Conservation (phyloP, 78 protist genomes). For the Protostelium mycophagum region DNA sequence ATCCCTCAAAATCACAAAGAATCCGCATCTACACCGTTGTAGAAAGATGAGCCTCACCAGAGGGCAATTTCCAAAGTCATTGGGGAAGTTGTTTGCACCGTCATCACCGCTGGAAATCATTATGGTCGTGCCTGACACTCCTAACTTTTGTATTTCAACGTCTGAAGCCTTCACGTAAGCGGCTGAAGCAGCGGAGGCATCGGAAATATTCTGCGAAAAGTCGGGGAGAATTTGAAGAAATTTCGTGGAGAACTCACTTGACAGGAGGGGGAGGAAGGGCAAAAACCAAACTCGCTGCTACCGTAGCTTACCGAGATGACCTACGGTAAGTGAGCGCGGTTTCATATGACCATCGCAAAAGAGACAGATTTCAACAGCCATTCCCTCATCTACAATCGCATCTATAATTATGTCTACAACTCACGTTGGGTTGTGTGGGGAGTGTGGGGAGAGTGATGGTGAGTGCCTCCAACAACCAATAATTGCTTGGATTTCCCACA, state of each 20-base stretch:
- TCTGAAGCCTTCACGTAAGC: conserved; percentile 36
- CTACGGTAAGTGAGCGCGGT: background rate
- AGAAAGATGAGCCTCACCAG: background rate
- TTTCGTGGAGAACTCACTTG: background rate
- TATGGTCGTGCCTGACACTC: conserved; percentile 51
- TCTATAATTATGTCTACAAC: background rate
- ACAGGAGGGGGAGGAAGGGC: background rate
- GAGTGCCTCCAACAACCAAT: background rate
- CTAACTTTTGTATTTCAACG: conserved; percentile 49
- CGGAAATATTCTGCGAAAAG: no score
- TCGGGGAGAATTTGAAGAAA: no score
- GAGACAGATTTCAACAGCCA: no score
- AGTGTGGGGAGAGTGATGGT: background rate
- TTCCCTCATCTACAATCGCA: background rate
- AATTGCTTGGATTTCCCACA: background rate
- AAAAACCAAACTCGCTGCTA: background rate
- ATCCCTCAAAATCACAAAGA: no score
- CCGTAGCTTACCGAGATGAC: background rate
- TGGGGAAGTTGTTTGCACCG: conserved; percentile 47
- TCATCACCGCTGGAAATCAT: conserved; percentile 67
- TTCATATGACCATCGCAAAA: no score
- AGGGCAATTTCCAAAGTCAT: conserved; percentile 52
- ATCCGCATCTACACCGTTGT: background rate
- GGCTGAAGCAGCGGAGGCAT: background rate
- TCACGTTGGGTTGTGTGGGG: background rate